phyloP scores from a whole-genome alignment of 768 basidiomycete genomes.

The Kwoniella pini region DNA sequence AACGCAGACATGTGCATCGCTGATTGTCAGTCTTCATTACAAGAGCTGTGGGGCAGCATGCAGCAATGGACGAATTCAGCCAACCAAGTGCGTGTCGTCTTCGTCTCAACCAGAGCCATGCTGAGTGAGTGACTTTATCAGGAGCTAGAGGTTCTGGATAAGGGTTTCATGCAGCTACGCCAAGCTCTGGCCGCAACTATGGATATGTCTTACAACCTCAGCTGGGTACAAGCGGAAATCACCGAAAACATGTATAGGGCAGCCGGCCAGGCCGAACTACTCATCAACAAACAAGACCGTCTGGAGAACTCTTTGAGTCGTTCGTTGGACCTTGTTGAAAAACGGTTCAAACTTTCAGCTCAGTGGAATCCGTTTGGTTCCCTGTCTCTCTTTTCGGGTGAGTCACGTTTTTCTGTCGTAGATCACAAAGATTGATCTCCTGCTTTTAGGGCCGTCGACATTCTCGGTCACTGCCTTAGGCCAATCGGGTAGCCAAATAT shows the following conservation, averaged over 20 bases:
- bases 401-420: not conserved
- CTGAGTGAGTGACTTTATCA: no score
- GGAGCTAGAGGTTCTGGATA: not conserved
- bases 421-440: not conserved
- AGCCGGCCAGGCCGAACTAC: not conserved
- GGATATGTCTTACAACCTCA: slow-evolving; percentile 2
- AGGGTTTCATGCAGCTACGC: slow-evolving; percentile 1
- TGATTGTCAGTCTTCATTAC: no score
- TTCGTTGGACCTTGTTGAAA: not conserved
- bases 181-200: not conserved
- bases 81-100: no score
- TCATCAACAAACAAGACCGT: not conserved
- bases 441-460: not conserved
- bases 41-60: no score
- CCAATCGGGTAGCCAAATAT: not conserved
- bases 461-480: not conserved
- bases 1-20: no score
- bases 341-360: not conserved
- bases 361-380: not conserved
- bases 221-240: not conserved
- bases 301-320: slow-evolving; percentile 6
- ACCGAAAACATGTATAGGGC: not conserved
- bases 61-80: no score
- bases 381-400: slow-evolving; percentile 10
- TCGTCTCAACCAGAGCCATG: no score